Conservation (phyloP, 192 early-diverging fungal species). For the Fimicolochytrium jonesii region DNA sequence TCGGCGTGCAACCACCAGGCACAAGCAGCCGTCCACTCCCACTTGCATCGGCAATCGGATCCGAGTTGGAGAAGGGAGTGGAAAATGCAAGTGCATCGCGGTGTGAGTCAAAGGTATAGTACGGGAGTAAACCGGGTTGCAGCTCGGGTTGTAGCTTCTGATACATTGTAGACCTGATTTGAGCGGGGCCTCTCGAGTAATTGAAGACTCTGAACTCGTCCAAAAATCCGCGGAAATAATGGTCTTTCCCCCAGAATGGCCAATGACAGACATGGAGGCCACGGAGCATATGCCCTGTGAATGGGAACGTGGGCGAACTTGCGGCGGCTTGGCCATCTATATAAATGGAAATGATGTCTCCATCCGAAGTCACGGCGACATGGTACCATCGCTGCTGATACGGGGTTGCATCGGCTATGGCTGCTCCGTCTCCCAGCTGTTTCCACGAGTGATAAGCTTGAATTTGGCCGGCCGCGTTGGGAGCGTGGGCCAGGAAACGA, state of each 20-base stretch:
- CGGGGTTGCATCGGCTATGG: not conserved
- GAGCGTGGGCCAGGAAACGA: not conserved
- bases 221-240: not conserved
- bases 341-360: not conserved
- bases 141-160: not conserved
- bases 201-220: conserved; percentile 15
- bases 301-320: not conserved
- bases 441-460: not conserved
- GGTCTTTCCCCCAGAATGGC: conserved; percentile 3
- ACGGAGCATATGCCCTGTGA: not conserved
- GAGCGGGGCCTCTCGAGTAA: not conserved
- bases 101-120: conserved; percentile 2
- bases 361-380: not conserved
- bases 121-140: not conserved
- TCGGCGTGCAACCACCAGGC: conserved; percentile 6
- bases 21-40: not conserved
- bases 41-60: not conserved
- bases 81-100: not conserved
- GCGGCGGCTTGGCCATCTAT: not conserved
- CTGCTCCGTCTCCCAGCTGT: not conserved
- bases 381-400: not conserved
- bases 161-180: not conserved
- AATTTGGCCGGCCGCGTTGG: not conserved
- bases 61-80: not conserved
- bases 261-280: conserved; percentile 5